Base-by-base conservation (phyloP, 805 yeast species). In the Candida andamanensis region DNA sequence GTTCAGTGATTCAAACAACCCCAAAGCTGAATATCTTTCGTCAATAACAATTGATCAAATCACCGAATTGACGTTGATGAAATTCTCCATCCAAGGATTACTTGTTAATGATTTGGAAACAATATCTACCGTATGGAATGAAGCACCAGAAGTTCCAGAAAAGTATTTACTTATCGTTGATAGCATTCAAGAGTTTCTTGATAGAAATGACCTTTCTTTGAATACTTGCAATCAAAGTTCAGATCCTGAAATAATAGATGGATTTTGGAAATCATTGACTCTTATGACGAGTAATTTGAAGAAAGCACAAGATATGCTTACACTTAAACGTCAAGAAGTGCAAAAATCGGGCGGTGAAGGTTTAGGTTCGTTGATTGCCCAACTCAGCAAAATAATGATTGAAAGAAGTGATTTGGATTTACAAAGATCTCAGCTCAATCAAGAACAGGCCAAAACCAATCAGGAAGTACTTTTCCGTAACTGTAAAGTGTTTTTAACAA, bases 351-450 rank as follows among this genome's bases (percentile, higher is more conserved):
- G 47, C 1, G 37, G 31, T 5, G 50, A 49, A 17, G 63, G 60
- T 3, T 27, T 56, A 20, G 67, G 69, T 1, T 38, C 50, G 1
- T 32, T 60, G 13, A 48, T 58, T 17, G 46, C 58, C 9, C 69
- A 67, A 35, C 37, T 71, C 2, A 55, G 71, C 37, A 57, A 66
- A 6, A 51, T 73, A 1, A 43, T 63, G 19, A 66, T 72, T n/a
- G 74, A 71, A 19, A 54, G 79, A 29, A 65, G 75, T 1, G 80
- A 74, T 44, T 58, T 73, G 3, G 78, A 72, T 33, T 44, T 70
- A 9, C 77, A 72, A 45, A 53, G 78, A 34, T 53, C 67, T n/a
- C 61, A 56, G 27, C 19, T 69, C 3, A 30, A 46, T 0, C 49
- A 48, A 12, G 57, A 54, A 7, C 48, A 54, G 15, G 62, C 71